Conservation (phyloP, 208 protist species). For the Leishmania arabica region DNA sequence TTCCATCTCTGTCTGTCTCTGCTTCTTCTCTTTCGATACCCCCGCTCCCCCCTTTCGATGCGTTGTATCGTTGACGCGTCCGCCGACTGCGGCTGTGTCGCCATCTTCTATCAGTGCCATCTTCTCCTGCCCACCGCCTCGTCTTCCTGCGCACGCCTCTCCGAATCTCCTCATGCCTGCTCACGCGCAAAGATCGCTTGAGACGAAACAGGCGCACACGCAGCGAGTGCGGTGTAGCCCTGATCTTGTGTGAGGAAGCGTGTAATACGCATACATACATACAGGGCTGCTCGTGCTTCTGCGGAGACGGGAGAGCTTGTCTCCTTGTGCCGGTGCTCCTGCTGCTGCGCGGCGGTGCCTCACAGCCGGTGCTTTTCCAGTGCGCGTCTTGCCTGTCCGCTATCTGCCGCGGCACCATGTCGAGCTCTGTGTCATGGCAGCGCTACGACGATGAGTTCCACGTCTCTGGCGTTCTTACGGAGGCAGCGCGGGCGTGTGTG, state of each 20-base stretch:
- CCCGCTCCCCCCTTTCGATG: not conserved
- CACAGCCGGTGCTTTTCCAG: not conserved
- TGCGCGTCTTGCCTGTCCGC: not conserved
- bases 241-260: not conserved
- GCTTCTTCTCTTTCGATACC: not conserved
- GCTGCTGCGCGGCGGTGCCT: not conserved
- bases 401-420: slow-evolving; percentile 1
- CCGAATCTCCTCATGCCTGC: not conserved
- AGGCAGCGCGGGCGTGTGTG: slow-evolving; percentile 79
- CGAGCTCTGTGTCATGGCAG: slow-evolving; percentile 66
- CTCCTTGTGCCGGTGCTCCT: too few relatives aligned
- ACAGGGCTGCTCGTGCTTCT: not conserved
- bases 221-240: not conserved
- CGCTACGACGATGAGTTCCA: slow-evolving; percentile 74
- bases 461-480: slow-evolving; percentile 69
- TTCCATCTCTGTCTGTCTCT: not conserved
- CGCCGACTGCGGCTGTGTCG: not conserved
- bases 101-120: not conserved
- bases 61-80: not conserved
- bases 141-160: not conserved
- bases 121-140: not conserved
- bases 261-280: not conserved
- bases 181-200: not conserved
- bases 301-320: not conserved
- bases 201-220: not conserved